A percentile compares a stretch with the other conserved stretches of the same genome.
Conservation (phyloP, 2,329 filamentous ascomycete genomes). For the Exophiala sp. region DNA sequence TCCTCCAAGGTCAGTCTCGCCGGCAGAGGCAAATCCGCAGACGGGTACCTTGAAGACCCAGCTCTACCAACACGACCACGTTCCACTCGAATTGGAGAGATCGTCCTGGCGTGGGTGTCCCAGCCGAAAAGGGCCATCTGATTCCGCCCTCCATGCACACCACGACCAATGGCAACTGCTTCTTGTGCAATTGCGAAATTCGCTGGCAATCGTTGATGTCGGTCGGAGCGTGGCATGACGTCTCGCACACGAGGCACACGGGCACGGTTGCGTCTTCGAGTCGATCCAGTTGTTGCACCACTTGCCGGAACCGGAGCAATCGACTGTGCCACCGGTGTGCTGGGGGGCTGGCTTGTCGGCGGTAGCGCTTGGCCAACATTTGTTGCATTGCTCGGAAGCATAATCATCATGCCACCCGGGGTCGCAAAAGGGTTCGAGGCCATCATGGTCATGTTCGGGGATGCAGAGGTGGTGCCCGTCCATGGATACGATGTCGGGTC, state of each 20-base stretch:
- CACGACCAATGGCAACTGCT: slow-evolving; percentile 1
- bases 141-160: slow-evolving; percentile 7
- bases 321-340: too few species aligned
- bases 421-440: too few species aligned
- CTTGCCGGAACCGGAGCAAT: too few species aligned
- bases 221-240: not conserved
- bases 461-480: too few species aligned
- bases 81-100: slow-evolving; percentile 4
- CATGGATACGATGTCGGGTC: too few species aligned
- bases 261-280: not conserved
- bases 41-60: not conserved
- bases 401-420: too few species aligned
- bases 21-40: slow-evolving; percentile 10
- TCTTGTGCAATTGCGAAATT: not conserved
- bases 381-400: too few species aligned
- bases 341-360: too few species aligned
- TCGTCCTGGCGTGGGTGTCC: slow-evolving; percentile 9
- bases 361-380: too few species aligned
- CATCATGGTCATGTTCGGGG: too few species aligned
- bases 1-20: slow-evolving; percentile 17
- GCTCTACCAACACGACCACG: not conserved
- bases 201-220: not conserved
- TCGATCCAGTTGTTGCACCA: too few species aligned
- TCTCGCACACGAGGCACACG: not conserved
- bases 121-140: slow-evolving; percentile 10